Base-by-base conservation (phyloP, 2,329 filamentous ascomycete genomes). In the Ascochyta rabiei region DNA sequence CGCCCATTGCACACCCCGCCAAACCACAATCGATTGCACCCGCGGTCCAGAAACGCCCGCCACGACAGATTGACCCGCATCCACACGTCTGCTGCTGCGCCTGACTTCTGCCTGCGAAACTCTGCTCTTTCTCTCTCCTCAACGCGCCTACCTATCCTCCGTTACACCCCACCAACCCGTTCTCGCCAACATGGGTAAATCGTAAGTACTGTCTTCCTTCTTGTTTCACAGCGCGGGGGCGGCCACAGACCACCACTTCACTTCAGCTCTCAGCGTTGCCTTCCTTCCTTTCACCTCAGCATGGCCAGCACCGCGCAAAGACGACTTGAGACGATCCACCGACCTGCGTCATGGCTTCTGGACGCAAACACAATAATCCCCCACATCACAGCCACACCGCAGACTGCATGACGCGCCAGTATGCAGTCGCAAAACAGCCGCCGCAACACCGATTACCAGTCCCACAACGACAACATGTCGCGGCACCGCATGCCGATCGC, bases 171-270 rank as follows among this genome's bases (percentile, higher is more conserved):
- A 10, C 53, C 30, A 48, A 40, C 46, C 30, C 31, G 46, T 40
- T 38, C 15, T 51, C 63, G 62, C 58, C 41, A 42, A 50, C 64
- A 76, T 76, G 74, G 74, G 74, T 63, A 76, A 76, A 75, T 75
- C 72, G 74, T 76, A 72, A 76, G 74, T 74, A 45, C 51, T 41
- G 46, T 57, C 37, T 64, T 51, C 58, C 56, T 61, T 54, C 51
- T 61, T 62, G 47, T 42, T 58, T 43, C 43, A 48, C 52, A 37
- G 42, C 48, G 57, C 48, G 56, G 54, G 26, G 42, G 54, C 56
- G 33, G 35, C 49, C 41, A 45, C 53, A 53, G 49, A 41, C 46
- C 54, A 41, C 44, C 54, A 46, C 61, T n/a, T n/a, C 42, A 41
- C 48, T 48, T 52, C 53, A 52, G 50, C 60, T 47, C 28, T 46